phyloP scores from a whole-genome alignment of 495 filamentous ascomycete genomes.

The Annulohypoxylon bovei region DNA sequence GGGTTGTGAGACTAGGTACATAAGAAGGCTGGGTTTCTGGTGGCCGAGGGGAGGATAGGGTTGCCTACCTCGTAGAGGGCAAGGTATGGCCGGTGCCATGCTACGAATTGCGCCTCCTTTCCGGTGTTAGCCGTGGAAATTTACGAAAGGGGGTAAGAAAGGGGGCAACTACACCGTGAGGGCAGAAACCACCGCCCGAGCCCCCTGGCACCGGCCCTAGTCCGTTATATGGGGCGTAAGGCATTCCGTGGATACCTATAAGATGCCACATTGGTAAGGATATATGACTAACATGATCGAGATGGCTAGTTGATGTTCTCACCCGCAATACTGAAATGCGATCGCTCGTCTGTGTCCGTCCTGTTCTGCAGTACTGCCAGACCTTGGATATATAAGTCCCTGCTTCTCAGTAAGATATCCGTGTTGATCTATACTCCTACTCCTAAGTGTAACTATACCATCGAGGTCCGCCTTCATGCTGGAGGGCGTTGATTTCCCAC shows the following conservation, averaged over 20 bases:
- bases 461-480: conserved; percentile 49
- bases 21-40: not conserved
- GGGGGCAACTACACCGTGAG: conserved; percentile 52
- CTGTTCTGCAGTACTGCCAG: conserved; percentile 52
- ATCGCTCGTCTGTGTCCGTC: conserved; percentile 54
- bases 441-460: conserved; percentile 44
- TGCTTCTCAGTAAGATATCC: conserved; percentile 20
- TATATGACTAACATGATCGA: not conserved
- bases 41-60: not conserved
- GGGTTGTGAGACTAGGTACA: not conserved
- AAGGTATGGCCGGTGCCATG: conserved; percentile 57
- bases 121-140: not conserved
- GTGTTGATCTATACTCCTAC: conserved; percentile 6
- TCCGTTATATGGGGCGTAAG: conserved; percentile 59
- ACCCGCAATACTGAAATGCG: conserved; percentile 62
- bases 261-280: not conserved
- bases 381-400: conserved; percentile 59
- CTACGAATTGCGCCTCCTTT: conserved; percentile 46
- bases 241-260: conserved; percentile 62
- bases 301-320: conserved; percentile 19
- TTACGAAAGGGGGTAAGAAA: conserved; percentile 2
- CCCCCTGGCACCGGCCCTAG: conserved; percentile 50
- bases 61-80: conserved; percentile 52
- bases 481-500: conserved; percentile 52
- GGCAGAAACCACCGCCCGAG: conserved; percentile 57